Evolutionary conservation across 495 filamentous ascomycete species (phyloP), one percentile per base, ranked within the genome.

Genomic region (Pyrenula massariospora): DNA sequence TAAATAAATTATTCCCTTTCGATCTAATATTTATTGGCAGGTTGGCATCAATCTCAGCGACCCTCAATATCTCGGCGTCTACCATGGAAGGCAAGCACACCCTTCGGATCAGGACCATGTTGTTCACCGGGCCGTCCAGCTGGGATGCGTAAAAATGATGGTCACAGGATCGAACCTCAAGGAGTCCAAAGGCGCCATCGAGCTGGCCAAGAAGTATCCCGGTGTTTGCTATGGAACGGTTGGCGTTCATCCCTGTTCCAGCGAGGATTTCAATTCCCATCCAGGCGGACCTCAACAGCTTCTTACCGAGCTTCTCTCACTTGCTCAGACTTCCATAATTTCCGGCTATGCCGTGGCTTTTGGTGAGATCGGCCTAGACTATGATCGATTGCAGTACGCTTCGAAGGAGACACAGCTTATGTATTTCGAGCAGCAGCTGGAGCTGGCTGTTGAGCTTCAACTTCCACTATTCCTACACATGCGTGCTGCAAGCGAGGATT

Each of bases 11-110:
- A 5, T 42, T 8, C 8, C 5, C 31, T 42, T 42, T 8, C 31
- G 5, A 15, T 42, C 31, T 42, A 15, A 42, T 15, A 42, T 15
- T 5, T 42, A n/a, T 15, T 5, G 15, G 15, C 31, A 85, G 81
- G 80, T 97, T 55, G 93, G 93, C 36, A 96, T 98, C 74, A 98
- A 98, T 70, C 77, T 98, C 47, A 84, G 88, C 54, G 93, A 97
- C 59, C 82, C 86, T 22, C 85, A 95, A 60, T 98, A 91, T 70
- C 74, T 75, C 22, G 93, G 93, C 50, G 70, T 81, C 22, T 92
- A 98, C 65, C 86, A 93, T 64, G 88, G 88, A 57, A 93, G 84
- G 55, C 73, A 86, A 63, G 78, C 77, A 11, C 93, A 98, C 64
- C 84, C 85, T 19, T 77, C 85, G 61, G 93, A 98, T 66, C 74